A percentile compares a stretch with the other conserved stretches of the same genome.
Conservation (phyloP, 345 rosid species). For the Gossypium raimondii region DNA sequence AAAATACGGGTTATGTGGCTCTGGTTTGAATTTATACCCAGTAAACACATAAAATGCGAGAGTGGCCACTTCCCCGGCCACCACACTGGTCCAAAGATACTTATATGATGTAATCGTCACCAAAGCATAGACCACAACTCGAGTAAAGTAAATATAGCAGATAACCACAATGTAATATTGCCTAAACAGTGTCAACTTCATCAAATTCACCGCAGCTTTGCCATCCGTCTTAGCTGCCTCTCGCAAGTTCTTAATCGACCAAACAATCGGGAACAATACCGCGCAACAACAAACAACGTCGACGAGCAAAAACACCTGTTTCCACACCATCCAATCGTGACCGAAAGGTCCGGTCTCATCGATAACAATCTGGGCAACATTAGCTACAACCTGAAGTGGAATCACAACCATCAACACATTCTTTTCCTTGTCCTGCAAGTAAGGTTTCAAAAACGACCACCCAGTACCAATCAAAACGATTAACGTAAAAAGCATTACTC, state of each 20-base stretch:
- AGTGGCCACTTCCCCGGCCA: conserved; percentile 83
- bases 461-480: conserved; percentile 96
- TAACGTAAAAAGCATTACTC: conserved; percentile 76
- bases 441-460: conserved; percentile 96
- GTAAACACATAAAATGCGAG: conserved; percentile 85
- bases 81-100: conserved; percentile 87
- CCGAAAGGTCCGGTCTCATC: conserved; percentile 82
- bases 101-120: conserved; percentile 89
- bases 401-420: conserved; percentile 93
- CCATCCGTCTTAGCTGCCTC: conserved; percentile 96
- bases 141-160: conserved; percentile 90
- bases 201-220: conserved; percentile 89
- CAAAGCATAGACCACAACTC: conserved; percentile 81
- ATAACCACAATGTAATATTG: conserved; percentile 94
- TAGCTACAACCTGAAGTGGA: conserved; percentile 90
- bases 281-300: conserved; percentile 97
- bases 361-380: conserved; percentile 84
- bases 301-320: conserved; percentile 79
- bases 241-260: conserved; percentile 93
- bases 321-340: conserved; percentile 85
- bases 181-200: conserved; percentile 87
- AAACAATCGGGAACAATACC: conserved; percentile 84
- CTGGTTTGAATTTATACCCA: conserved; percentile 84
- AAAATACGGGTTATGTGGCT: conserved; percentile 93
- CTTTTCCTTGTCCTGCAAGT: conserved; percentile 93